Evolutionary conservation across 768 basidiomycete species (phyloP).

Genomic region (Rhodocollybia butyracea): DNA sequence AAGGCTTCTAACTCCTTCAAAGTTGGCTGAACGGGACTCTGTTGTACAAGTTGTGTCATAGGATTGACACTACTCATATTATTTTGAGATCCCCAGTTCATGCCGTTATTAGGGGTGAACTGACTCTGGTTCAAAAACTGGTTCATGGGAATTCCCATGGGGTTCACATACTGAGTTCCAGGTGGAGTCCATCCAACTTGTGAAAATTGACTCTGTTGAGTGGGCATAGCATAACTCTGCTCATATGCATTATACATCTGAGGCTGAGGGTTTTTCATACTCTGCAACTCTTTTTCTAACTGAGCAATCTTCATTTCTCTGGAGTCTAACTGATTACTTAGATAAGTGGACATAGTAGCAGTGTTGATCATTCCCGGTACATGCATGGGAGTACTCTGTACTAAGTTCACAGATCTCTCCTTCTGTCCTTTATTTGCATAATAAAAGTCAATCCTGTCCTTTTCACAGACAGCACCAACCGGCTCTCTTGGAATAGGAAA

Average conservation of each 20-base stretch:
- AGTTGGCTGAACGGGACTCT: not conserved
- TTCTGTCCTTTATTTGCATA: not conserved
- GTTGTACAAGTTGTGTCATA: not conserved
- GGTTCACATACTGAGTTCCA: not conserved
- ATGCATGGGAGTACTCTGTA: not conserved
- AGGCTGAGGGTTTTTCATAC: not conserved
- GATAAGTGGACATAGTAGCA: not conserved
- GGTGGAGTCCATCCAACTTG: not conserved
- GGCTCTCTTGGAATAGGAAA: not conserved
- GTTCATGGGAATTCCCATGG: too few relatives aligned
- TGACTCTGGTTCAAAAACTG: not conserved
- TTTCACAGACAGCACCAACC: not conserved
- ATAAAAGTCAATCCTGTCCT: not conserved
- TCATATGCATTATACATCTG: not conserved
- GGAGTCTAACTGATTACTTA: not conserved
- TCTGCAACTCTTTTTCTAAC: not conserved
- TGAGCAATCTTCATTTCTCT: not conserved
- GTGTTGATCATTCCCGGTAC: not conserved
- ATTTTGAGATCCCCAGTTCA: not conserved
- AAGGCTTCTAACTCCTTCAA: not conserved
- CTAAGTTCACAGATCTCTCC: not conserved
- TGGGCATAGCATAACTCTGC: not conserved
- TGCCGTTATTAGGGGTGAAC: not conserved
- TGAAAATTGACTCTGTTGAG: not conserved
- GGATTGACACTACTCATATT: not conserved